Conservation (phyloP, 2,329 filamentous ascomycete genomes). For the Microdochium nivale region DNA sequence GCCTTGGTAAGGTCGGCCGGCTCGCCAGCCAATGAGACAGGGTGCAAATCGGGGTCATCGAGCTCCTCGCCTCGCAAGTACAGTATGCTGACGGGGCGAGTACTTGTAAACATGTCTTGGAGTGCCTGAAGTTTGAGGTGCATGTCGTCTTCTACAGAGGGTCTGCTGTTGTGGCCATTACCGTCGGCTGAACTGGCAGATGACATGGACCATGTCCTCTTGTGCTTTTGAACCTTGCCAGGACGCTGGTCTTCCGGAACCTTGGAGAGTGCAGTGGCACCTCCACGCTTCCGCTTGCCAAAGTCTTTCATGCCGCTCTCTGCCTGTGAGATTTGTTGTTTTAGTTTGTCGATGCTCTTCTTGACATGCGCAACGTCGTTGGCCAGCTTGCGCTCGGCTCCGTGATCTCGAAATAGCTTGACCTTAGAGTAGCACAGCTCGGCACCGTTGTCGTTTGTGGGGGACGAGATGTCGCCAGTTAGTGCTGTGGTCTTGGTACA, state of each 20-base stretch:
- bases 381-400: constrained; percentile 86
- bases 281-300: constrained; percentile 53
- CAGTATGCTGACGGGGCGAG: constrained; percentile 66
- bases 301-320: constrained; percentile 61
- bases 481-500: constrained; percentile 73
- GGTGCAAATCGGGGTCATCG: constrained; percentile 73
- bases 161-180: constrained; percentile 27
- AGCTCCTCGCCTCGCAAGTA: constrained; percentile 69
- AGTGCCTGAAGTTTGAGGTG: constrained; percentile 70
- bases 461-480: constrained; percentile 33
- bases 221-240: constrained; percentile 83
- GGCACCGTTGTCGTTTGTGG: not conserved
- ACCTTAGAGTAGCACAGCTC: constrained; percentile 95
- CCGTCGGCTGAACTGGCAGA: constrained; percentile 58
- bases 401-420: constrained; percentile 93
- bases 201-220: constrained; percentile 91
- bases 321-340: constrained; percentile 81
- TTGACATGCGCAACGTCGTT: constrained; percentile 94
- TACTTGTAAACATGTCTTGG: constrained; percentile 85
- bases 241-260: constrained; percentile 47
- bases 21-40: constrained; percentile 65
- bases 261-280: constrained; percentile 34
- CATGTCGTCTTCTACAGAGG: constrained; percentile 64
- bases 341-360: constrained; percentile 92
- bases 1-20: constrained; percentile 49